Percentiles rank a stretch among this genome's conserved stretches.
phyloP scores from a whole-genome alignment of 1,284 basidiomycete genomes.

The Takashimella koratensis region DNA sequence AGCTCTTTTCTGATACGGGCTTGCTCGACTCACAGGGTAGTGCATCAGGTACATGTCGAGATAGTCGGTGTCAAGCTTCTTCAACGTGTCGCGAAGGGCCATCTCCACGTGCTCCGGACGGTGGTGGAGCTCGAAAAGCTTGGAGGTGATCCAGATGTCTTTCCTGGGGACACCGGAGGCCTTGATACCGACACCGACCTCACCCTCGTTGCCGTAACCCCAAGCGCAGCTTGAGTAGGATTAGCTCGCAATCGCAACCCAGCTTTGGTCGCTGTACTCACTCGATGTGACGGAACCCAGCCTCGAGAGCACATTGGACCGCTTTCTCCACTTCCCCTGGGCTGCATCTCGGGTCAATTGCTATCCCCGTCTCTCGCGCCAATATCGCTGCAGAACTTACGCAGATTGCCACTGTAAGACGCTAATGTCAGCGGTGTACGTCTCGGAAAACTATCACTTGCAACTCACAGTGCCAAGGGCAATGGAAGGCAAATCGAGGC shows the following conservation, averaged over 20 bases:
- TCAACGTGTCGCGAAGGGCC: conserved; percentile 53
- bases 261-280: conserved; percentile 70
- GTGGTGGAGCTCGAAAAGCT: conserved; percentile 48
- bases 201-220: conserved; percentile 71
- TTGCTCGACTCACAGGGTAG: conserved; percentile 14
- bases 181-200: conserved; percentile 63
- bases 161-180: conserved; percentile 69
- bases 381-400: too few species aligned
- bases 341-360: too few species aligned
- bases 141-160: conserved; percentile 78
- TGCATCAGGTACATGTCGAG: conserved; percentile 71
- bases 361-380: too few species aligned
- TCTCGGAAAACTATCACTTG: too few species aligned
- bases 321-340: too few species aligned
- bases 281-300: conserved; percentile 65
- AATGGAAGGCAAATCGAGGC: too few species aligned
- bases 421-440: too few species aligned
- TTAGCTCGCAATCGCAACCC: too few species aligned
- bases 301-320: conserved; percentile 23
- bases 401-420: too few species aligned
- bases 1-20: neutral
- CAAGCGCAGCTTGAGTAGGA: conserved; percentile 55
- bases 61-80: conserved; percentile 62
- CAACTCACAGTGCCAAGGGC: too few species aligned
- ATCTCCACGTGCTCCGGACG: conserved; percentile 58